phyloP scores from a whole-genome alignment of 192 early-diverging fungal genomes.

The Backusella macrospora region DNA sequence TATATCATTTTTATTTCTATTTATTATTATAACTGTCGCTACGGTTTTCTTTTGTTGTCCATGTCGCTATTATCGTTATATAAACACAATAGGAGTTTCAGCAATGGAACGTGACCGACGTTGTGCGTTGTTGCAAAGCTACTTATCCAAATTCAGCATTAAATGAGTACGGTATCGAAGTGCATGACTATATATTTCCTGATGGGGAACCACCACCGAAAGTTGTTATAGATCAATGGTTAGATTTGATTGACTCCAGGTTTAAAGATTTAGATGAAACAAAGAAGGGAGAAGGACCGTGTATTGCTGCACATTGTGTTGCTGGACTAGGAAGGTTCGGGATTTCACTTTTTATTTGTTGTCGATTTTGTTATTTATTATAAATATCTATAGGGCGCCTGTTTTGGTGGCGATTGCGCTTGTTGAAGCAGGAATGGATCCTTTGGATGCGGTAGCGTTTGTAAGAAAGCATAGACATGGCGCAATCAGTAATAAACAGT shows the following conservation, averaged over 20 bases:
- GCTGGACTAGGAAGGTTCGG: constrained; percentile 74
- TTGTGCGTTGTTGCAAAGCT: constrained; percentile 82
- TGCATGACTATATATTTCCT: constrained; percentile 72
- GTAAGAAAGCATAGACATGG: constrained; percentile 71
- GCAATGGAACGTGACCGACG: constrained; percentile 66
- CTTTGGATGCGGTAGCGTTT: constrained; percentile 73
- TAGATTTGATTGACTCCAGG: constrained; percentile 62
- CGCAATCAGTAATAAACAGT: constrained; percentile 75
- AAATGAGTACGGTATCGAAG: constrained; percentile 59
- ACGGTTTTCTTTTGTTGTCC: neutral
- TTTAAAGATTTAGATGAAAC: constrained; percentile 36
- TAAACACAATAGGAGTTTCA: constrained; percentile 60
- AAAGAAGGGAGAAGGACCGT: constrained; percentile 3
- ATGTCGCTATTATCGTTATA: neutral
- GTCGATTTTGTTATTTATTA: neutral
- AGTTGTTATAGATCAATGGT: constrained; percentile 64
- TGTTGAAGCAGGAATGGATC: constrained; percentile 77
- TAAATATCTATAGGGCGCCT: constrained; percentile 45
- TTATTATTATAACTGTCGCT: neutral
- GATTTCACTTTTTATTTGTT: neutral
- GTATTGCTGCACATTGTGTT: constrained; percentile 77
- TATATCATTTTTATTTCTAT: neutral
- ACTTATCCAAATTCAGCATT: constrained; percentile 66
- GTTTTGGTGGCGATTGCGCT: constrained; percentile 78
- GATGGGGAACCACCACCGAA: constrained; percentile 72